These are phyloP conservation scores for Polytolypa hystricis DNA, from an alignment of 2,329 filamentous ascomycete species.

Conservation along the genomic window DNA sequence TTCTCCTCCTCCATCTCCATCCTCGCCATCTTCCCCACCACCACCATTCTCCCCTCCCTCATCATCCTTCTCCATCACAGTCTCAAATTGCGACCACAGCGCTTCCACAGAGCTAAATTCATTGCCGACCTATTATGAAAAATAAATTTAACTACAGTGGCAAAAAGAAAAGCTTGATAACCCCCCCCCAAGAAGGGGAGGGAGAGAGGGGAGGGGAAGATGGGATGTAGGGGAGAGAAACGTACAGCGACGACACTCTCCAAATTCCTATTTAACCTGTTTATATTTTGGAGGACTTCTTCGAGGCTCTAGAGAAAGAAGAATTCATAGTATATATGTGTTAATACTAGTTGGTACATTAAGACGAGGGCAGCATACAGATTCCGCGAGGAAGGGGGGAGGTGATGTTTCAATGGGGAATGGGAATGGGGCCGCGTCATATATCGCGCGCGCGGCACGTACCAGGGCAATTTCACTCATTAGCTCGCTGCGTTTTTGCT, in stretches of 20 bases:
- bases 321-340: neutral
- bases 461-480: constrained; percentile 34
- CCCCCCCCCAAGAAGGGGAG: neutral
- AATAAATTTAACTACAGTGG: no score
- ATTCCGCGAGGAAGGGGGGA: neutral
- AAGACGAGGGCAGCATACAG: neutral
- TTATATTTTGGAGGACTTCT: constrained; percentile 88
- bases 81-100: constrained; percentile 94
- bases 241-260: constrained; percentile 81
- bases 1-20: constrained; percentile 3
- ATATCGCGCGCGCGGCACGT: constrained; percentile 16
- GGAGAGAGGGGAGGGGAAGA: neutral
- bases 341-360: neutral
- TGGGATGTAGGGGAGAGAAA: constrained; percentile 8
- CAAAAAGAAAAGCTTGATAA: constrained; percentile 1
- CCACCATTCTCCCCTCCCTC: constrained; percentile 12
- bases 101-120: constrained; percentile 96
- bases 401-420: neutral
- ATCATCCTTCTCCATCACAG: constrained; percentile 72
- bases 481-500: constrained; percentile 33
- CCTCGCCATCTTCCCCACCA: constrained; percentile 2
- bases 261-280: constrained; percentile 82
- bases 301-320: constrained; percentile 51
- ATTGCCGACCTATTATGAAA: constrained; percentile 60
- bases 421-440: constrained; percentile 11